Conservation (phyloP, 257 asterid genomes). For the Agastache rugosa region DNA sequence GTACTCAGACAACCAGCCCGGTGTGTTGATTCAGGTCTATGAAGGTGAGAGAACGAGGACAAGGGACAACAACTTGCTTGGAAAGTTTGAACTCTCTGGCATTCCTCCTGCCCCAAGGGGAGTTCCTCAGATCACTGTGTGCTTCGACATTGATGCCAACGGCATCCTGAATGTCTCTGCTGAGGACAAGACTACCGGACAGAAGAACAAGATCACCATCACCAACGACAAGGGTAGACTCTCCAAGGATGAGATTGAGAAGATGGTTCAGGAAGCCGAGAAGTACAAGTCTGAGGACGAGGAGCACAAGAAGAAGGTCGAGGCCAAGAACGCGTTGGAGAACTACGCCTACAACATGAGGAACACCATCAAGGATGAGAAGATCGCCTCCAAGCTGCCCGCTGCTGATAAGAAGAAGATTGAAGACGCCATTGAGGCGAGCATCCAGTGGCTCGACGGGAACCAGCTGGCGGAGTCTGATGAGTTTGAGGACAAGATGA, state of each 20-base stretch:
- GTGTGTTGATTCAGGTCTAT: slow-evolving; percentile 83
- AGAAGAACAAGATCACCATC: slow-evolving; percentile 89
- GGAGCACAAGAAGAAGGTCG: slow-evolving; percentile 87
- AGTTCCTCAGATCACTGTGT: slow-evolving; percentile 82
- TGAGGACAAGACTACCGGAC: slow-evolving; percentile 87
- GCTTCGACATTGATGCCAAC: slow-evolving; percentile 84
- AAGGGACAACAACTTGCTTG: slow-evolving; percentile 74
- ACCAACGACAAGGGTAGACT: slow-evolving; percentile 86
- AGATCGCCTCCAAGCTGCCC: slow-evolving; percentile 68
- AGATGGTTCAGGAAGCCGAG: slow-evolving; percentile 91
- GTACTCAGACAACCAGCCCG: slow-evolving; percentile 83
- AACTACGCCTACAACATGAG: slow-evolving; percentile 90
- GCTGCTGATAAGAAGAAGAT: slow-evolving; percentile 71
- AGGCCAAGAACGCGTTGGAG: slow-evolving; percentile 77
- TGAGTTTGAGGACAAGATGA: slow-evolving; percentile 87
- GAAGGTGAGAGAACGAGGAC: slow-evolving; percentile 86
- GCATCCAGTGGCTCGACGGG: slow-evolving; percentile 71
- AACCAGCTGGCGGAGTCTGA: slow-evolving; percentile 81
- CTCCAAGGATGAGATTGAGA: slow-evolving; percentile 83
- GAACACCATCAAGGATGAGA: slow-evolving; percentile 82
- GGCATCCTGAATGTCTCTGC: slow-evolving; percentile 85
- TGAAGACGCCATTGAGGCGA: slow-evolving; percentile 67
- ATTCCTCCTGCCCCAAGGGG: slow-evolving; percentile 89
- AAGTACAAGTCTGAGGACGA: slow-evolving; percentile 86
- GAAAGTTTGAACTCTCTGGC: slow-evolving; percentile 84